phyloP scores from a whole-genome alignment of 1,284 basidiomycete species.

The Lentinula novae-zelandiae region DNA sequence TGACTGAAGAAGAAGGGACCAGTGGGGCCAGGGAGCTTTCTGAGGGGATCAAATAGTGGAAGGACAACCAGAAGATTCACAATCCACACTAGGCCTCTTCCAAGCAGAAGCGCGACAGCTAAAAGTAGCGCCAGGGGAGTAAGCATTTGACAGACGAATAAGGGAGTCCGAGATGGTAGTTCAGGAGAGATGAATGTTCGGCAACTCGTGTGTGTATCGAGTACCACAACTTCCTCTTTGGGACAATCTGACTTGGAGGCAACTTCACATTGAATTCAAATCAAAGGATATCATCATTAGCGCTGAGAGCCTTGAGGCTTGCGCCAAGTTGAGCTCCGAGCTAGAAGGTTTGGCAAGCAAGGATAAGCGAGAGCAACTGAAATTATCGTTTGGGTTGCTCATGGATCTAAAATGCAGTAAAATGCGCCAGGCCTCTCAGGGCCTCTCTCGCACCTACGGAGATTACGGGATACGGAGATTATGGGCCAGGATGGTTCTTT shows the following conservation, averaged over 20 bases:
- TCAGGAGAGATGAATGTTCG: slow-evolving; percentile 1
- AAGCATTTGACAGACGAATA: slow-evolving; percentile 1
- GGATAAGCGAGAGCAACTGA: too few species aligned
- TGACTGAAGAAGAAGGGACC: slow-evolving; percentile 37
- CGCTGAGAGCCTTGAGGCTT: too few species aligned
- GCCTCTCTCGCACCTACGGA: too few species aligned
- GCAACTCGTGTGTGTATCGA: slow-evolving; percentile 2
- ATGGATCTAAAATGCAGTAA: too few species aligned
- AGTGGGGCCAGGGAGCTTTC: slow-evolving; percentile 43
- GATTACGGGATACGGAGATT: too few species aligned
- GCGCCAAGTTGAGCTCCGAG: too few species aligned
- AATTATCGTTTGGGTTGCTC: too few species aligned
- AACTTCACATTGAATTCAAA: neutral
- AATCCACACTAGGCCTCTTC: slow-evolving; percentile 34
- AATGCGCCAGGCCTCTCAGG: too few species aligned
- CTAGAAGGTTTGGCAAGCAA: too few species aligned
- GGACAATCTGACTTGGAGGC: neutral
- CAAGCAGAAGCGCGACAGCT: slow-evolving; percentile 27
- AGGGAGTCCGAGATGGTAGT: slow-evolving; percentile 7
- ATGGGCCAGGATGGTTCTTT: too few species aligned
- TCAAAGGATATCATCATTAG: neutral
- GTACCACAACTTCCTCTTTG: slow-evolving; percentile 7
- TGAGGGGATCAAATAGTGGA: slow-evolving; percentile 44
- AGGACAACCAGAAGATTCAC: slow-evolving; percentile 38
- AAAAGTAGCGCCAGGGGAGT: slow-evolving; percentile 26